Evolutionary conservation across 306 rosid genomes (phyloP).

Genomic region (Prunus salicina): DNA sequence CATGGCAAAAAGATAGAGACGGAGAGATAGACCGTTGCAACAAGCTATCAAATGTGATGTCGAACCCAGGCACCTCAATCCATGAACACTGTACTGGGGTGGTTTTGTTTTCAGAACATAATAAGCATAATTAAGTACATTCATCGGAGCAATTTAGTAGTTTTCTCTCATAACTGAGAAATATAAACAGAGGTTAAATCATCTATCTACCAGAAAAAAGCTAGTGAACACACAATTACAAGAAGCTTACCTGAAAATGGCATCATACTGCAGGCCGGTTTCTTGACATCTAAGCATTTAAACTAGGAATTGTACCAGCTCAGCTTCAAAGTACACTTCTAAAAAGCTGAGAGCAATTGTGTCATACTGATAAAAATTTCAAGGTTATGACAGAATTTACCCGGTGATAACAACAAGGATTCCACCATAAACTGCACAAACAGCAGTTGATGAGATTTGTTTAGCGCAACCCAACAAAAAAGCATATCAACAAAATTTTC

Average conservation of each 20-base stretch:
- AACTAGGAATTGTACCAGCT: too few species aligned
- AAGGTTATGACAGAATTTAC: slow-evolving; percentile 29
- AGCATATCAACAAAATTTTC: too few species aligned
- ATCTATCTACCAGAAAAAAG: background rate
- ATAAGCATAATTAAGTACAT: slow-evolving; percentile 18
- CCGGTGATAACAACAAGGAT: slow-evolving; percentile 87
- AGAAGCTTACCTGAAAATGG: slow-evolving; percentile 25
- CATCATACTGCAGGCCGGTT: background rate
- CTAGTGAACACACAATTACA: background rate
- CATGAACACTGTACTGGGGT: slow-evolving; percentile 49
- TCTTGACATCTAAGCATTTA: background rate
- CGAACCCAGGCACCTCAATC: slow-evolving; percentile 42
- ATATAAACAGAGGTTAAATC: background rate
- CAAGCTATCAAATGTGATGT: slow-evolving; percentile 47
- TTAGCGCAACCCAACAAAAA: too few species aligned
- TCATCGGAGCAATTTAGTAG: slow-evolving; percentile 14
- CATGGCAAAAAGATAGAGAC: background rate
- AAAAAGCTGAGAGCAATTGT: background rate
- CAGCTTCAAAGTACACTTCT: slow-evolving; percentile 1
- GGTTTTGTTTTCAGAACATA: slow-evolving; percentile 53
- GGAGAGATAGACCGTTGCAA: slow-evolving; percentile 37
- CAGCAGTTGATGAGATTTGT: slow-evolving; percentile 37
- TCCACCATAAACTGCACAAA: slow-evolving; percentile 61
- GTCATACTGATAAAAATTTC: too few species aligned
- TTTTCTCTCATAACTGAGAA: background rate